Evolutionary conservation across 31 red algal genomes (phyloP).

Genomic region (Odonthalia washingtoniensis): DNA sequence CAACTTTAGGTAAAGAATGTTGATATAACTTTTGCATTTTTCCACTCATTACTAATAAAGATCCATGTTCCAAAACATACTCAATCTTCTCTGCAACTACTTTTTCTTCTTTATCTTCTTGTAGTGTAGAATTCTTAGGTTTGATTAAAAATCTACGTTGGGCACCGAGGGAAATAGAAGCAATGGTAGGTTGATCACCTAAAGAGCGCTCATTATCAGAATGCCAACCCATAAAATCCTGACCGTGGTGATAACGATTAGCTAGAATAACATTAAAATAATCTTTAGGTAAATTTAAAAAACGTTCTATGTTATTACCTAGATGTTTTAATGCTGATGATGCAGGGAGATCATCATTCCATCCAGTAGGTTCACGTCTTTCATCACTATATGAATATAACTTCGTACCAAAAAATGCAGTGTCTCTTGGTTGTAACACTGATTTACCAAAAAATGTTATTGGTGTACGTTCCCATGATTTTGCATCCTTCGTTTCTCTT

Average conservation of each 20-base stretch:
- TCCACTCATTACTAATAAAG: conserved; percentile 66
- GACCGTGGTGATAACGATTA: conserved; percentile 69
- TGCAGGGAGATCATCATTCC: conserved; percentile 67
- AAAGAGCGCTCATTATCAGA: conserved; percentile 65
- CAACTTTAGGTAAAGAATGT: conserved; percentile 69
- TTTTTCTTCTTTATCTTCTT: neutral
- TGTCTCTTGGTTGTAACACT: conserved; percentile 74
- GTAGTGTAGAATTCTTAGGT: neutral
- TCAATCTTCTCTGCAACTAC: conserved; percentile 53
- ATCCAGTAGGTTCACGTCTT: conserved; percentile 51
- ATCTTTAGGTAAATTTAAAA: conserved; percentile 43
- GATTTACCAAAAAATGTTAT: conserved; percentile 65
- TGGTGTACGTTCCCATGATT: conserved; percentile 66
- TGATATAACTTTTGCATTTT: conserved; percentile 70
- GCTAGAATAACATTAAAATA: conserved; percentile 76
- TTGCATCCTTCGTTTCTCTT: conserved; percentile 43
- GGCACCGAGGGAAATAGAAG: conserved; percentile 62
- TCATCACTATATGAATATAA: conserved; percentile 78
- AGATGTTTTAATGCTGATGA: conserved; percentile 53
- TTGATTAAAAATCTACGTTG: conserved; percentile 62
- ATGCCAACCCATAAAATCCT: conserved; percentile 80
- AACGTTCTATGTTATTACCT: conserved; percentile 35
- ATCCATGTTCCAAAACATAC: conserved; percentile 67
- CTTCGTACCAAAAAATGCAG: conserved; percentile 77
- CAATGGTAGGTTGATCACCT: conserved; percentile 65